Evolutionary conservation across 179 eudicot genomes (phyloP).

Genomic region (Gypsophila paniculata): DNA sequence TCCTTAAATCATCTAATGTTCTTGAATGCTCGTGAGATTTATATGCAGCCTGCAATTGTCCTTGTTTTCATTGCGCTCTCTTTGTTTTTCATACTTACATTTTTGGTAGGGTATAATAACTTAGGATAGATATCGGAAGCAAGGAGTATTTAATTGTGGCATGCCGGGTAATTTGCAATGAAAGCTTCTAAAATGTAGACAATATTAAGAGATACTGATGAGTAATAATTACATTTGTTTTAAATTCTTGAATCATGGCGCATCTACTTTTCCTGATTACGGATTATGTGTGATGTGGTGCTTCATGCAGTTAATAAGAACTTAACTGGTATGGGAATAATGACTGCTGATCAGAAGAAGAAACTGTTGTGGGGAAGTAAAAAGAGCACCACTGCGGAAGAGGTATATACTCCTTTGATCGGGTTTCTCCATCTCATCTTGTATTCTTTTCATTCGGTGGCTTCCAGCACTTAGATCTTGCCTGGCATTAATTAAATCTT

Average conservation of each 20-base stretch:
- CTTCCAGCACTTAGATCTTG: neutral
- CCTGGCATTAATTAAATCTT: neutral
- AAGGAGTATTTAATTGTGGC: neutral
- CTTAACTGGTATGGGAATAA: conserved; percentile 67
- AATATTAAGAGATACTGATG: neutral
- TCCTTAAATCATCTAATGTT: neutral
- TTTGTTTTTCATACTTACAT: neutral
- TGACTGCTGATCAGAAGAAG: conserved; percentile 97
- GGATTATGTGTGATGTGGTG: conserved; percentile 1
- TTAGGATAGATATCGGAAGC: neutral
- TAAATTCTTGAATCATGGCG: neutral
- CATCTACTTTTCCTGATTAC: neutral
- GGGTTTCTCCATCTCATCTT: neutral
- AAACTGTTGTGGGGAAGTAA: conserved; percentile 94
- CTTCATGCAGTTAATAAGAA: conserved; percentile 64
- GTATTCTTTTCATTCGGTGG: neutral
- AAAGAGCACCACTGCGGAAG: conserved; percentile 58
- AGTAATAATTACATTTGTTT: conserved; percentile 3
- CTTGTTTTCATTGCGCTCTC: neutral
- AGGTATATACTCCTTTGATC: conserved; percentile 43
- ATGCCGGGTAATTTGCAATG: neutral
- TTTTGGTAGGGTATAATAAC: neutral
- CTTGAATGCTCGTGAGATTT: neutral
- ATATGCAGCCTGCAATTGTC: neutral
- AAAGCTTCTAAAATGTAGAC: neutral